Evolutionary conservation across 345 rosid genomes (phyloP).

Genomic region (Mangifera indica): DNA sequence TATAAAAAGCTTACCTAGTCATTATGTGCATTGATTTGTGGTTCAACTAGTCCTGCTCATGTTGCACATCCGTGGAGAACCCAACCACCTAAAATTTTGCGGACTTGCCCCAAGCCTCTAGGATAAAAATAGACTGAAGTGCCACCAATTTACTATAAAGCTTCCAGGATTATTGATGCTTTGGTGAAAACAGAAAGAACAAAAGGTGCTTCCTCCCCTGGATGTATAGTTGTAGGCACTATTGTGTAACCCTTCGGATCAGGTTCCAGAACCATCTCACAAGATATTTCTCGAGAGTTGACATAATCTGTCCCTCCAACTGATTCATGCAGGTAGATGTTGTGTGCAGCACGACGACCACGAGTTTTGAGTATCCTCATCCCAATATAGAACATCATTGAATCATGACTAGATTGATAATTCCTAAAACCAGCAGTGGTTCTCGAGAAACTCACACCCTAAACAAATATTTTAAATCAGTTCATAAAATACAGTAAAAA

Average conservation of each 20-base stretch:
- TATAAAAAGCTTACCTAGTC: conserved; percentile 25
- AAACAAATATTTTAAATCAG: conserved; percentile 18
- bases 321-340: conserved; percentile 94
- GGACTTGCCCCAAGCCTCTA: conserved; percentile 26
- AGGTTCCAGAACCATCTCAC: conserved; percentile 99
- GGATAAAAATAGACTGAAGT: conserved; percentile 23
- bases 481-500: not conserved
- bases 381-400: conserved; percentile 93
- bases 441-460: conserved; percentile 99
- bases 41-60: conserved; percentile 25
- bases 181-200: conserved; percentile 96
- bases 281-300: conserved; percentile 98
- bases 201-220: conserved; percentile 99
- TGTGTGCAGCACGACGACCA: conserved; percentile 92
- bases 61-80: conserved; percentile 33
- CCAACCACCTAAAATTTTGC: conserved; percentile 39
- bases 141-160: conserved; percentile 45
- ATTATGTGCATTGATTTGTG: conserved; percentile 18
- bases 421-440: conserved; percentile 91
- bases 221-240: conserved; percentile 97
- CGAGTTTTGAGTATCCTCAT: conserved; percentile 98
- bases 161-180: conserved; percentile 78
- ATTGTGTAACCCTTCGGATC: conserved; percentile 99
- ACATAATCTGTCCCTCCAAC: conserved; percentile 99
- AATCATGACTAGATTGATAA: conserved; percentile 93